Conservation (phyloP, 2,329 filamentous ascomycete genomes). For the Macrophomina phaseolina region DNA sequence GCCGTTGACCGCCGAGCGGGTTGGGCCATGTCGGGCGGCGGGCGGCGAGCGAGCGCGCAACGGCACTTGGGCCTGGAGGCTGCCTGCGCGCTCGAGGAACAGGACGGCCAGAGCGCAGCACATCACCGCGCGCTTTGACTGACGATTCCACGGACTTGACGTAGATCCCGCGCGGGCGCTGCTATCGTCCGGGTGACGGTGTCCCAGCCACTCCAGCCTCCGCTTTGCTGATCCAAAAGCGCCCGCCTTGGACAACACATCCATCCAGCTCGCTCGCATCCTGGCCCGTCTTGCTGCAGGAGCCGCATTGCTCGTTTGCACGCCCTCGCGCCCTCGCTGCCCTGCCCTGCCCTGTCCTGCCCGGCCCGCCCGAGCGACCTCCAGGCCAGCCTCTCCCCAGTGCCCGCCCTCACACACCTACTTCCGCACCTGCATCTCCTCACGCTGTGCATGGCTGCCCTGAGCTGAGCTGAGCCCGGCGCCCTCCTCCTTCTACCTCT, state of each 20-base stretch:
- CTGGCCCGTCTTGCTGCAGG: conserved; percentile 11
- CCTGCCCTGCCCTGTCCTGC: neutral
- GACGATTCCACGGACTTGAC: conserved; percentile 4
- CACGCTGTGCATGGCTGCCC: conserved; percentile 17
- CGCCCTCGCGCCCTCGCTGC: conserved; percentile 10
- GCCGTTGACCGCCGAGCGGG: conserved; percentile 15
- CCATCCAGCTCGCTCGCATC: neutral
- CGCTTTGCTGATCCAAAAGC: conserved; percentile 10
- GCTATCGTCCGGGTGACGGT: conserved; percentile 9
- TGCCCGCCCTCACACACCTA: conserved; percentile 6
- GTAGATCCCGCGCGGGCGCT: neutral
- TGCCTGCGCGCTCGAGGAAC: neutral
- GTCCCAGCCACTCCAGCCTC: conserved; percentile 2
- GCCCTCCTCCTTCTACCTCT: neutral
- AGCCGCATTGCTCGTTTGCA: conserved; percentile 23
- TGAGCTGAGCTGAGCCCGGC: conserved; percentile 8
- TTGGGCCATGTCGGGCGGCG: conserved; percentile 11
- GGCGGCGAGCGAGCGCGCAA: neutral
- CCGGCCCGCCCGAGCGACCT: neutral
- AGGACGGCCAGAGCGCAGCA: conserved; percentile 11
- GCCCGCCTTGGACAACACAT: conserved; percentile 12
- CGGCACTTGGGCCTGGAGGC: neutral
- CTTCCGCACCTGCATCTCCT: conserved; percentile 22
- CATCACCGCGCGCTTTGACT: conserved; percentile 13
- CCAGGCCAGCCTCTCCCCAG: conserved; percentile 11